phyloP scores from a whole-genome alignment of 257 asterid species.

The Nicotiana sylvestris region DNA sequence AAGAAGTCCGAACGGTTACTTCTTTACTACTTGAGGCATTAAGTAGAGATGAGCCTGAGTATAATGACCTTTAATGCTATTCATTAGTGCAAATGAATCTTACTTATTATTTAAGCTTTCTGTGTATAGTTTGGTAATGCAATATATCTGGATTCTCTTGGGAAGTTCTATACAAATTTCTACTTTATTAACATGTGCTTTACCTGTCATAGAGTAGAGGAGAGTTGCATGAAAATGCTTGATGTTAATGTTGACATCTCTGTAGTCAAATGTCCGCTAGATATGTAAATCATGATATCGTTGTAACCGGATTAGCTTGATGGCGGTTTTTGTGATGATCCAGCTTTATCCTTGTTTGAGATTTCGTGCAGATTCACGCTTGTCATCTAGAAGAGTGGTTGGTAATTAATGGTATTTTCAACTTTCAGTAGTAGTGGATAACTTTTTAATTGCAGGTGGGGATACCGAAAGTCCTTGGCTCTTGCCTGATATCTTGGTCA shows the following conservation, averaged over 20 bases:
- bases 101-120: background rate
- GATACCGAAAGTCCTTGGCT: slow-evolving; percentile 88
- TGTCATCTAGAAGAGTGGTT: background rate
- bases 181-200: no score
- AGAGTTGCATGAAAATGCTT: no score
- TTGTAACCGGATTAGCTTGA: no score
- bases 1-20: background rate
- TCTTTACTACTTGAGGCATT: background rate
- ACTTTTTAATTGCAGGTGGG: slow-evolving; percentile 44
- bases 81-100: background rate
- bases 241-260: no score
- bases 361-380: background rate
- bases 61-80: background rate
- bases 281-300: no score
- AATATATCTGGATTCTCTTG: no score
- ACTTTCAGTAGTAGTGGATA: background rate
- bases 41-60: background rate
- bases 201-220: no score
- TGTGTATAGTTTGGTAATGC: no score
- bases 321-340: no score
- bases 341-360: background rate
- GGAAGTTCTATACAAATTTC: no score
- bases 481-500: slow-evolving; percentile 76
- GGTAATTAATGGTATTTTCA: slow-evolving; percentile 8
- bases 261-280: no score